phyloP scores from a whole-genome alignment of 768 basidiomycete genomes.

The Auricularia cornea region DNA sequence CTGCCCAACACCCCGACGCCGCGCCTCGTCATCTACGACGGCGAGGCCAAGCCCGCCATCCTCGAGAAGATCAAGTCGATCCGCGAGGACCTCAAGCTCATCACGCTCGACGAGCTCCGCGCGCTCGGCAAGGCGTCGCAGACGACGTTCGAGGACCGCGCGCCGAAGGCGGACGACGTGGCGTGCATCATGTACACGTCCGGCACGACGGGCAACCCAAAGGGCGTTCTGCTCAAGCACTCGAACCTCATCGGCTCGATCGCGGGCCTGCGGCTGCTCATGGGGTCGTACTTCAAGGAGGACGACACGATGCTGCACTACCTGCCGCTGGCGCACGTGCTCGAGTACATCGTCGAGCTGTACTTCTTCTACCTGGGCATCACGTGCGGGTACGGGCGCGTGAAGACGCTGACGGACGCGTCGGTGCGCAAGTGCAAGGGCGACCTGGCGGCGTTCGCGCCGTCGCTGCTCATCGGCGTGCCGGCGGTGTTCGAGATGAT shows the following conservation, averaged over 20 bases:
- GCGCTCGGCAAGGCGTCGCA: constrained; percentile 51
- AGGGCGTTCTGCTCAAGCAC: constrained; percentile 88
- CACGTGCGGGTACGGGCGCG: constrained; percentile 79
- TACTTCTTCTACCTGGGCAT: constrained; percentile 66
- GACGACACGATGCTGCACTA: constrained; percentile 65
- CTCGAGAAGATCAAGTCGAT: constrained; percentile 51
- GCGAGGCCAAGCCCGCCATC: constrained; percentile 42
- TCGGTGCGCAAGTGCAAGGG: constrained; percentile 86
- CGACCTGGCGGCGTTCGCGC: constrained; percentile 74
- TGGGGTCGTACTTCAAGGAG: constrained; percentile 12
- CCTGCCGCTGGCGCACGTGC: constrained; percentile 88
- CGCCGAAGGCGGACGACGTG: constrained; percentile 42
- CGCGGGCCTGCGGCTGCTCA: constrained; percentile 23
- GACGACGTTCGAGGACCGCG: constrained; percentile 42
- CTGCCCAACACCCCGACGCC: constrained; percentile 65
- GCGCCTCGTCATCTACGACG: constrained; percentile 81
- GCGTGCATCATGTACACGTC: constrained; percentile 81
- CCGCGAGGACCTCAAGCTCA: constrained; percentile 51
- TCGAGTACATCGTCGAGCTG: constrained; percentile 92
- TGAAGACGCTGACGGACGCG: constrained; percentile 93
- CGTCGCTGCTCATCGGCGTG: constrained; percentile 89
- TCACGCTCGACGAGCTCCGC: constrained; percentile 64
- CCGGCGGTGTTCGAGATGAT: constrained; percentile 97
- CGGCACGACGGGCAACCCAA: constrained; percentile 87
- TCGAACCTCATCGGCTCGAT: constrained; percentile 71